phyloP scores from a whole-genome alignment of 305 asterid species.

The Solanum hybrid region DNA sequence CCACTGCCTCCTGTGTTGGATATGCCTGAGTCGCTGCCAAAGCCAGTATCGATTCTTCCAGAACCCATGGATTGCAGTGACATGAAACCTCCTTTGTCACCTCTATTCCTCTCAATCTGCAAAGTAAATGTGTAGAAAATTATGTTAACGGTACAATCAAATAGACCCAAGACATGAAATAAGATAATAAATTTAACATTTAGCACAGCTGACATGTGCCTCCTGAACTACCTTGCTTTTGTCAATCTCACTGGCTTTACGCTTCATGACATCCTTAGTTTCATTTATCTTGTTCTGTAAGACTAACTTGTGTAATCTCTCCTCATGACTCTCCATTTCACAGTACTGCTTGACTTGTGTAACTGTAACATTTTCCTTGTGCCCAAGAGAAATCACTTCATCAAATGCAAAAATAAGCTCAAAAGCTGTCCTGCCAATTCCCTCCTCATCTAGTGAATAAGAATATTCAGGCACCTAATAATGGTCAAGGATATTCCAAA shows the following conservation, averaged over 20 bases:
- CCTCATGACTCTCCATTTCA: conserved; percentile 95
- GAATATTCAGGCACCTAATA: conserved; percentile 73
- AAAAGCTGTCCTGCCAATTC: conserved; percentile 66
- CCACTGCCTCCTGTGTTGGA: conserved; percentile 33
- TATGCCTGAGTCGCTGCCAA: conserved; percentile 40
- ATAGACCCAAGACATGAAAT: background rate
- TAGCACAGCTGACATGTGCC: background rate
- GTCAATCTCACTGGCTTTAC: conserved; percentile 79
- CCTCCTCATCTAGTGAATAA: conserved; percentile 77
- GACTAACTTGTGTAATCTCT: conserved; percentile 70
- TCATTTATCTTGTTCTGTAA: conserved; percentile 77
- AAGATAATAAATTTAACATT: background rate
- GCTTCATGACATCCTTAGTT: conserved; percentile 77
- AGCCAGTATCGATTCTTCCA: conserved; percentile 40
- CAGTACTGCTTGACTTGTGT: conserved; percentile 91
- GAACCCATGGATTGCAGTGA: conserved; percentile 49
- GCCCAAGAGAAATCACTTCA: conserved; percentile 79
- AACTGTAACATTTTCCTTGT: conserved; percentile 77
- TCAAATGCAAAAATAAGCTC: conserved; percentile 82
- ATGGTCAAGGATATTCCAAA: conserved; percentile 23
- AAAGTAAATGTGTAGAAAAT: background rate
- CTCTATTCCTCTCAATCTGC: conserved; percentile 56
- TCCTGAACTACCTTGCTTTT: conserved; percentile 60
- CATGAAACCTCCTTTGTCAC: conserved; percentile 48
- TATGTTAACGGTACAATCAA: background rate